Conservation (phyloP, 352 stramenopile species). For the Phytophthora pluvialis region DNA sequence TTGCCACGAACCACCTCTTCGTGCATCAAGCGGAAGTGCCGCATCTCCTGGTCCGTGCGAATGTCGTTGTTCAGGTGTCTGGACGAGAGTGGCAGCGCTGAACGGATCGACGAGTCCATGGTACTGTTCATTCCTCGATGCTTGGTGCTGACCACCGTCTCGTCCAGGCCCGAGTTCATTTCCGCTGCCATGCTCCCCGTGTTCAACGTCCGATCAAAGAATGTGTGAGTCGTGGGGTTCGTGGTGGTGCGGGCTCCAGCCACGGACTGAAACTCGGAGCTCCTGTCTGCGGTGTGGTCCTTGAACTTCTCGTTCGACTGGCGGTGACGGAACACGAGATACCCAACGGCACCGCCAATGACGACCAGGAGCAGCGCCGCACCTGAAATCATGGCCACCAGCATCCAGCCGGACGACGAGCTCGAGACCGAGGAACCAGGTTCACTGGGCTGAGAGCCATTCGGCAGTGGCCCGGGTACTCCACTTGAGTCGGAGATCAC, state of each 20-base stretch:
- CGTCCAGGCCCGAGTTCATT: constrained; percentile 14
- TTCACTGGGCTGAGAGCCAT: constrained; percentile 6
- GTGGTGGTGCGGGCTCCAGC: constrained; percentile 1
- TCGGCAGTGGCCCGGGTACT: background rate
- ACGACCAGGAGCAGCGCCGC: constrained; percentile 31
- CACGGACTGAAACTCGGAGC: constrained; percentile 23
- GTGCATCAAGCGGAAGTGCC: constrained; percentile 55
- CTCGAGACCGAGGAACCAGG: background rate
- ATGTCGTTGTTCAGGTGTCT: constrained; percentile 64
- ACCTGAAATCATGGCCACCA: constrained; percentile 49
- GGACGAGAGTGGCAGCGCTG: constrained; percentile 9
- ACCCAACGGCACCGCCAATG: constrained; percentile 32
- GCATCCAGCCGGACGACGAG: constrained; percentile 40
- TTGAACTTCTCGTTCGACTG: constrained; percentile 22
- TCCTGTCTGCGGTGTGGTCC: constrained; percentile 26
- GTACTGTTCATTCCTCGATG: constrained; percentile 18
- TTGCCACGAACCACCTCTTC: constrained; percentile 50
- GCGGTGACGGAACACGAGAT: constrained; percentile 37
- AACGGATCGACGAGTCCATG: constrained; percentile 20
- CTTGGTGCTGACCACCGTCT: constrained; percentile 28
- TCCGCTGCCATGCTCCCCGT: constrained; percentile 22
- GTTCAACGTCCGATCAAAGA: constrained; percentile 36
- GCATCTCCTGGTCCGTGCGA: constrained; percentile 67
- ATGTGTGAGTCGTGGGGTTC: constrained; percentile 17
- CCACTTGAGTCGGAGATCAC: constrained; percentile 16